Conservation (phyloP, 177 flowering plant genomes). For the Tripterygium wilfordii region DNA sequence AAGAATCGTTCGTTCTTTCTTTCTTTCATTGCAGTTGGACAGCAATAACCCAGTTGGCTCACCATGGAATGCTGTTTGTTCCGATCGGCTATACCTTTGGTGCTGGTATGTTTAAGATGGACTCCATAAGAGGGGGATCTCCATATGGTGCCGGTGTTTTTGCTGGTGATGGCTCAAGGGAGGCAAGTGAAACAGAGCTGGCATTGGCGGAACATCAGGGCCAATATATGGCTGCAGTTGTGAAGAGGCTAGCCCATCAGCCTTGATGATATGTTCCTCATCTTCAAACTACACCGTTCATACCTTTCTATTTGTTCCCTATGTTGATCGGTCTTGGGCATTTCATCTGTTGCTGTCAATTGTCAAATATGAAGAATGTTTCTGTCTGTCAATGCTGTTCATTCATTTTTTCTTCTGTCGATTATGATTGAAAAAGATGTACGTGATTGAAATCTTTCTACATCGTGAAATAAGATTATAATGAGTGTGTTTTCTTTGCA, state of each 20-base stretch:
- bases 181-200: conserved; percentile 54
- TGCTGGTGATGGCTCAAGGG: conserved; percentile 65
- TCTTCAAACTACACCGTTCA: neutral
- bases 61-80: conserved; percentile 59
- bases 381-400: neutral
- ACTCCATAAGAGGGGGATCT: conserved; percentile 44
- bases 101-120: conserved; percentile 68
- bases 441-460: too few relatives aligned
- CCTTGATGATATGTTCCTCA: conserved; percentile 3
- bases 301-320: conserved; percentile 6
- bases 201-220: conserved; percentile 80
- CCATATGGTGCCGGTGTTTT: conserved; percentile 58
- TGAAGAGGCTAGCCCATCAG: conserved; percentile 40
- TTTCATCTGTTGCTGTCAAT: conserved; percentile 8
- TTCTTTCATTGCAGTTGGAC: too few relatives aligned
- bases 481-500: too few relatives aligned
- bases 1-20: too few relatives aligned
- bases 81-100: conserved; percentile 61
- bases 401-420: neutral
- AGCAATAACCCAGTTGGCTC: conserved; percentile 63
- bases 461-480: too few relatives aligned
- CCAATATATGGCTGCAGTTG: conserved; percentile 56
- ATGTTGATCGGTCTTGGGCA: conserved; percentile 11
- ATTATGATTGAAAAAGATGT: too few relatives aligned
- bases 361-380: neutral